Conservation (phyloP, 768 basidiomycete species). For the Pleurotus giganteus region DNA sequence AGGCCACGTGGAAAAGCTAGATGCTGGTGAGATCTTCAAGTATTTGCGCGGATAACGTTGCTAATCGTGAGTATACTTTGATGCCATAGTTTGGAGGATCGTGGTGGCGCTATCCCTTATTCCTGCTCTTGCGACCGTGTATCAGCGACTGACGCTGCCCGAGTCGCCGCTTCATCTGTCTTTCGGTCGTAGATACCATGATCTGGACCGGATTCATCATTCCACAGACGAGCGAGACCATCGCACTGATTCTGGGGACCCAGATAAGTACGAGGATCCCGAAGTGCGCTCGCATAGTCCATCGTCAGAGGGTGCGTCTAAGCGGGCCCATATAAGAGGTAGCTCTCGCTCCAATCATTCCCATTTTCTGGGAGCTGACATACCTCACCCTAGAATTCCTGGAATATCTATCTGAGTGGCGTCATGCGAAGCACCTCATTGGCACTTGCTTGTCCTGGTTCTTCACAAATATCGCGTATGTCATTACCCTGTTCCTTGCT, state of each 20-base stretch:
- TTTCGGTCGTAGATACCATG: slow-evolving; percentile 32
- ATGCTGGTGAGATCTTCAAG: slow-evolving; percentile 49
- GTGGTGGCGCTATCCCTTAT: slow-evolving; percentile 68
- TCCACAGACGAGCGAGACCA: slow-evolving; percentile 25
- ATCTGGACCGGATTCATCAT: slow-evolving; percentile 33
- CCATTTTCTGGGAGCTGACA: not conserved
- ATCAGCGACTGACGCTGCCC: slow-evolving; percentile 71
- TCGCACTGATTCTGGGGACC: slow-evolving; percentile 18
- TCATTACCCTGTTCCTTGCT: slow-evolving; percentile 21
- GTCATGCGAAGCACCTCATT: slow-evolving; percentile 61
- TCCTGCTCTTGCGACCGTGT: slow-evolving; percentile 72
- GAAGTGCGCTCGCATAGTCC: slow-evolving; percentile 14
- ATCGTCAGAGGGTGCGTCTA: slow-evolving; percentile 5
- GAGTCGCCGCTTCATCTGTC: slow-evolving; percentile 46
- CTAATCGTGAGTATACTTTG: slow-evolving; percentile 2
- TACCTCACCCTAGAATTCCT: slow-evolving; percentile 46
- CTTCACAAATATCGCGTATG: slow-evolving; percentile 64
- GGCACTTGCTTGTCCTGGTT: slow-evolving; percentile 75
- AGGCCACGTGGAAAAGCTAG: slow-evolving; percentile 59
- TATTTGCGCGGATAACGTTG: not conserved
- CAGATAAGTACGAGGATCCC: not conserved
- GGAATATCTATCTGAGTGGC: slow-evolving; percentile 69
- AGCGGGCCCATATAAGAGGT: slow-evolving; percentile 50
- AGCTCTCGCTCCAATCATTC: not conserved
- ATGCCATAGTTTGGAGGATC: slow-evolving; percentile 62